Evolutionary conservation across 225 moss, liverwort and hornwort species (phyloP).

Genomic region (Marchantia polymorpha): DNA sequence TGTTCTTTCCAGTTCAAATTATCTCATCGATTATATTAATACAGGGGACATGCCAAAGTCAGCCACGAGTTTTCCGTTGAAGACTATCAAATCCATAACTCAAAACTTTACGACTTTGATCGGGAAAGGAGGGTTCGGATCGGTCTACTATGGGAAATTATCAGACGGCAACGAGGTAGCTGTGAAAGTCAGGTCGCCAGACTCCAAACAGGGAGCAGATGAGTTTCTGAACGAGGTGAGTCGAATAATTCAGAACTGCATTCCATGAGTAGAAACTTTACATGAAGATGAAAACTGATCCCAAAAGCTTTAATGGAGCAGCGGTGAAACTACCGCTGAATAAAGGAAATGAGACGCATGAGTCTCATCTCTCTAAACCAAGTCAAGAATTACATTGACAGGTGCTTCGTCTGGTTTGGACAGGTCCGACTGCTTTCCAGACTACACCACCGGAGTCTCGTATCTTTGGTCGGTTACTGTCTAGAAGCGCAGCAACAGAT

Average conservation of each 20-base stretch:
- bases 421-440: constrained; percentile 9
- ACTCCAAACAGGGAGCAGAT: constrained; percentile 13
- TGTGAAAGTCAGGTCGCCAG: constrained; percentile 7
- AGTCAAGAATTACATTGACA: too few species aligned
- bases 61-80: background rate
- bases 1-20: background rate
- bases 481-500: constrained; percentile 28
- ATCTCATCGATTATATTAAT: too few species aligned
- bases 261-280: background rate
- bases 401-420: background rate
- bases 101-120: background rate
- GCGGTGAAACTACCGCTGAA: too few species aligned
- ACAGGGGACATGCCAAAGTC: constrained; percentile 18
- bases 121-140: constrained; percentile 22
- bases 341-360: too few species aligned
- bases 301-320: background rate
- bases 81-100: constrained; percentile 14
- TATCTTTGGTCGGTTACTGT: constrained; percentile 30
- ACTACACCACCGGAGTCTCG: constrained; percentile 21
- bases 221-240: constrained; percentile 20
- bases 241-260: background rate
- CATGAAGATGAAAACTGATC: background rate
- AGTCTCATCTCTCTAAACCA: too few species aligned
- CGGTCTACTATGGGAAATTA: constrained; percentile 13
- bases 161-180: constrained; percentile 13